Conservation (phyloP, 2,329 filamentous ascomycete genomes). For the Epichloe festucae region DNA sequence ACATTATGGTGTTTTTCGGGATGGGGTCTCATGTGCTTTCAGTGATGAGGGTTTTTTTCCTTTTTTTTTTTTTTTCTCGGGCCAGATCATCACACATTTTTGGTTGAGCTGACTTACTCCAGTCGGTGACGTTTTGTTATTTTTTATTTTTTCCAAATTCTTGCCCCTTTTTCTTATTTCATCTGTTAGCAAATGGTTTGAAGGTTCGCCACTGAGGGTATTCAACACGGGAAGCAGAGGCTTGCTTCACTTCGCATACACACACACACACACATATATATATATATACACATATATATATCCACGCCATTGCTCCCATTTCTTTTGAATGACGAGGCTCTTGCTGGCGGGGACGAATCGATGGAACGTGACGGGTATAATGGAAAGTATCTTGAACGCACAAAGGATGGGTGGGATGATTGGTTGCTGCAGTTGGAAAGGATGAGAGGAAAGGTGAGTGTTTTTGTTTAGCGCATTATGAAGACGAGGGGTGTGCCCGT, state of each 20-base stretch:
- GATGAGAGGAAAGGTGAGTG: neutral
- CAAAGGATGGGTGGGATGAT: neutral
- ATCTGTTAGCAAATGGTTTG: neutral
- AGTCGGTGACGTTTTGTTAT: neutral
- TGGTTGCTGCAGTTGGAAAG: neutral
- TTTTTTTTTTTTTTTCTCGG: neutral
- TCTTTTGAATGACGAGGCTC: neutral
- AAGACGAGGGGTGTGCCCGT: neutral
- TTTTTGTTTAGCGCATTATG: constrained; percentile 1
- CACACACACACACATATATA: too few relatives aligned
- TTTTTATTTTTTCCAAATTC: neutral
- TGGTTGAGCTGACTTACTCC: neutral
- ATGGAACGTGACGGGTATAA: neutral
- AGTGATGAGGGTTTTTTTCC: neutral
- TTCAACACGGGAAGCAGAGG: neutral
- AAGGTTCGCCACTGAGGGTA: neutral
- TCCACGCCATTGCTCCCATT: neutral
- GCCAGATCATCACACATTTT: neutral
- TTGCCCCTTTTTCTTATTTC: neutral
- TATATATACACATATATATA: neutral
- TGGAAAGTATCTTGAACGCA: neutral
- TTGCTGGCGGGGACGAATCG: neutral
- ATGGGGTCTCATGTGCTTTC: neutral
- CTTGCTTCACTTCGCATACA: neutral
- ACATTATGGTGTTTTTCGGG: constrained; percentile 8